Conservation (phyloP, 331 rosid species). For the Pyrus hybrid region DNA sequence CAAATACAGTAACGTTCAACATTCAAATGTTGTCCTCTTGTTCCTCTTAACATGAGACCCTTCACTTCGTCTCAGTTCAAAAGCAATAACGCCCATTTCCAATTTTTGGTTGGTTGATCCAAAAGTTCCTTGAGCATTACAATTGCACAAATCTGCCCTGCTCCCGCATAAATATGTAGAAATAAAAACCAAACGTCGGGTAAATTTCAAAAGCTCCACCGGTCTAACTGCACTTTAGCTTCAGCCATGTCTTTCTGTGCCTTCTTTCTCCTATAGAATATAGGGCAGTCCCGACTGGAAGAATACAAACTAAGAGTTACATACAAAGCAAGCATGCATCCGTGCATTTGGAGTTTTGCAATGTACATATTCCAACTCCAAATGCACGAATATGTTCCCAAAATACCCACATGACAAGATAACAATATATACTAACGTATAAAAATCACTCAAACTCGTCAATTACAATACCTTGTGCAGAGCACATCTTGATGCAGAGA, state of each 20-base stretch:
- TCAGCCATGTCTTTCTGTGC: slow-evolving; percentile 99
- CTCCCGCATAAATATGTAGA: not conserved
- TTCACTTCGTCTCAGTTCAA: not conserved
- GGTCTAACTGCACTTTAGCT: slow-evolving; percentile 73
- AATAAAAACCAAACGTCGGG: slow-evolving; percentile 5
- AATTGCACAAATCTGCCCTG: not conserved
- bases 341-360: not conserved
- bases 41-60: not conserved
- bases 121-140: not conserved
- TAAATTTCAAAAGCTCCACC: slow-evolving; percentile 63
- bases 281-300: slow-evolving; percentile 95
- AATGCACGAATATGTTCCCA: not conserved
- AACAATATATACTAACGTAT: not conserved
- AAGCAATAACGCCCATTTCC: not conserved
- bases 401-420: not conserved
- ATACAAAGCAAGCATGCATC: not conserved
- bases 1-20: not conserved
- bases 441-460: slow-evolving; percentile 2
- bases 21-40: not conserved
- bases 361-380: not conserved
- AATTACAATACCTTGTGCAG: slow-evolving; percentile 77
- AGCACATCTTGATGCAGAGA: slow-evolving; percentile 99
- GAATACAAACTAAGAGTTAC: slow-evolving; percentile 7
- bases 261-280: slow-evolving; percentile 87
- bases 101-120: not conserved